Base-by-base conservation (phyloP, 768 basidiomycete genomes). In the Lactarius vividus region DNA sequence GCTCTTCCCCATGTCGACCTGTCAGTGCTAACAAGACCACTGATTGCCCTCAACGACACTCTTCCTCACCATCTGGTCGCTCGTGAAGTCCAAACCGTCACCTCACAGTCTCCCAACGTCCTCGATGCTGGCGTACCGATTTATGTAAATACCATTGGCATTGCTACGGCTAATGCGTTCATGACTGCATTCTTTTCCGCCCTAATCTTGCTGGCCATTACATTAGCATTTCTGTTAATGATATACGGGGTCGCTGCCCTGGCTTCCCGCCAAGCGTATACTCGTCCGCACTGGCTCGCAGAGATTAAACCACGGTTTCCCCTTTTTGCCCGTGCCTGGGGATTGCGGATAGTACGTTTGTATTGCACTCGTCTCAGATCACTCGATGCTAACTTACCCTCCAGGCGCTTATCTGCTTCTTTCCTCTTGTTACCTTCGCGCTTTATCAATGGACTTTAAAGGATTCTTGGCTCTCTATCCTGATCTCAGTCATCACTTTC, bases 361-460 rank as follows among this genome's bases (percentile, higher is more conserved):
- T 46, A 55, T 53, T 28, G 5, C 66, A 16, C 35, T 28, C 64
- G 28, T 64, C 33, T 61, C 52, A 63, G 37, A 4, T 37, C 7
- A 11, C 28, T 6, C 28, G 44, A 11, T 29, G n/a, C 54, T 2
- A 61, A 57, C 52, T 15, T 61, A 16, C 66, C 89, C 6, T 28
- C 3, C 53, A 70, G 88, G 84, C 81, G 18, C 75, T 94, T n/a
- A 75, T 92, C 54, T 77, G 81, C 29, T 79, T 86, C 69, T 79
- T 85, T 58, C 96, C 96, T 10, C 78, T 94, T 65, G 76, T 86
- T 67, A 84, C 90, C 67, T 92, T 97, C 70, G 80, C 85, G 9
- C 84, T 97, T 72, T 94, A 89, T 75, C 95, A 98, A 75, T 98
- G 95, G 92, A 92, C 91, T 0, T 79, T 95, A 68, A 79, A 84